Conservation (phyloP, 2,329 filamentous ascomycete genomes). For the Coniochaeta ligniaria region DNA sequence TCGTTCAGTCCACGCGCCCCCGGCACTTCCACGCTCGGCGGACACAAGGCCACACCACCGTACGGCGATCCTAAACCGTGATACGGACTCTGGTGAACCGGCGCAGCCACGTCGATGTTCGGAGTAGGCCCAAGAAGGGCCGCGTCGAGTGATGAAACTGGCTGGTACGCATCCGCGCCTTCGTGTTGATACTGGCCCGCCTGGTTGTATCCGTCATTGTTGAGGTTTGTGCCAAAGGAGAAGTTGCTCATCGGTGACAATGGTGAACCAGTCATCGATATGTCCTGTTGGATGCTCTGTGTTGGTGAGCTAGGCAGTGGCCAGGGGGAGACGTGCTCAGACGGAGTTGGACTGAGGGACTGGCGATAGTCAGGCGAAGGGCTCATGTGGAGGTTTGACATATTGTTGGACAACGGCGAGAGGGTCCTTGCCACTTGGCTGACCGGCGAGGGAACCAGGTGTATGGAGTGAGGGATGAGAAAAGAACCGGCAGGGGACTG, state of each 20-base stretch:
- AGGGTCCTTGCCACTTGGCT: not conserved
- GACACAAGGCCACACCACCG: not conserved
- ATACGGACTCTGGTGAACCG: not conserved
- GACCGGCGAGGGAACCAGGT: not conserved
- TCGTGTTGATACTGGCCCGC: too few species aligned
- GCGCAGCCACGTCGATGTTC: not conserved
- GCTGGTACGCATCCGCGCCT: too few species aligned
- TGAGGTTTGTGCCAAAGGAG: too few species aligned
- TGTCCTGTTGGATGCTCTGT: not conserved
- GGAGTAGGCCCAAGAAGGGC: not conserved
- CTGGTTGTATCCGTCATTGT: too few species aligned
- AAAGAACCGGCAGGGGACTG: not conserved
- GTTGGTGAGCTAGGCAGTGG: not conserved
- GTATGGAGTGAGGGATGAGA: not conserved
- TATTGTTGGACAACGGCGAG: not conserved
- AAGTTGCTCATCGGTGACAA: too few species aligned
- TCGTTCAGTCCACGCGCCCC: too few species aligned
- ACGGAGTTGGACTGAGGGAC: not conserved
- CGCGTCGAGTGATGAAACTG: too few species aligned
- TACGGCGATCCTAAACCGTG: not conserved
- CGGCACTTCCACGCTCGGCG: not conserved
- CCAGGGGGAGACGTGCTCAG: not conserved
- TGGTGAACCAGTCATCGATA: too few species aligned
- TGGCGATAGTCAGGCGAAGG: not conserved
- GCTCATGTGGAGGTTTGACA: not conserved